Evolutionary conservation across 2,329 filamentous ascomycete species (phyloP), one percentile per base, ranked within the genome.

Genomic region (Orbilia quercus): DNA sequence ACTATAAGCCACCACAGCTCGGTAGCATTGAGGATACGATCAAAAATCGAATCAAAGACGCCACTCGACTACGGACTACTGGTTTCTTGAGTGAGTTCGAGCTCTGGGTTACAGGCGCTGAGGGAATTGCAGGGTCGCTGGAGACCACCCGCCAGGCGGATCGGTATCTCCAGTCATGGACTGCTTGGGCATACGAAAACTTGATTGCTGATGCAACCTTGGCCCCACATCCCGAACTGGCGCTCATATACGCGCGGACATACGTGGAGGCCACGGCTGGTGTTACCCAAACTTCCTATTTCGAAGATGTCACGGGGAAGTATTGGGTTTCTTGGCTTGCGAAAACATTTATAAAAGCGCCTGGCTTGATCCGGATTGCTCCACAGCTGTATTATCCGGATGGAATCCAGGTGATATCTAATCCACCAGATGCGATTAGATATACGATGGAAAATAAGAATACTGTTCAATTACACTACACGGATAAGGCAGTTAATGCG

Each of bases 131-230:
- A 5, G 54, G 22, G 5, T 47, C 63, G 5, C 57, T 74, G 1
- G 70, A 74, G 18, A 62, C 51, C 6, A 62, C 59, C 20, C 22
- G 70, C 22, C 63, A 69, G 11, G 55, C 63, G 3, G 70, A 74
- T 31, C 64, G 45, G 22, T 74, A 74, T 22, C 51, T 74, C 6
- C 70, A 74, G 44, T 74, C 70, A 12, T 74, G 70, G 70, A 67
- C 62, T 0, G 70, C 63, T 0, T 74, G 70, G 70, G 58, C 70
- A 6, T 74, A 74, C n/a, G 70, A 74, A 25, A 50, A 74, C 63
- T 74, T 38, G 51, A 67, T 42, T 47, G 57, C 11, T 48, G 47
- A 4, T 47, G 38, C 28, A 11, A 64, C 42, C 18, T 22, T 16
- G 5, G 58, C 36, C 12, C 57, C 63, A 7, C 16, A 47, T 12